A percentile compares a stretch with the other conserved stretches of the same genome.
These are phyloP conservation scores for Pythium rishiriense DNA, from an alignment of 352 stramenopile genomes.

Conservation along the genomic window DNA sequence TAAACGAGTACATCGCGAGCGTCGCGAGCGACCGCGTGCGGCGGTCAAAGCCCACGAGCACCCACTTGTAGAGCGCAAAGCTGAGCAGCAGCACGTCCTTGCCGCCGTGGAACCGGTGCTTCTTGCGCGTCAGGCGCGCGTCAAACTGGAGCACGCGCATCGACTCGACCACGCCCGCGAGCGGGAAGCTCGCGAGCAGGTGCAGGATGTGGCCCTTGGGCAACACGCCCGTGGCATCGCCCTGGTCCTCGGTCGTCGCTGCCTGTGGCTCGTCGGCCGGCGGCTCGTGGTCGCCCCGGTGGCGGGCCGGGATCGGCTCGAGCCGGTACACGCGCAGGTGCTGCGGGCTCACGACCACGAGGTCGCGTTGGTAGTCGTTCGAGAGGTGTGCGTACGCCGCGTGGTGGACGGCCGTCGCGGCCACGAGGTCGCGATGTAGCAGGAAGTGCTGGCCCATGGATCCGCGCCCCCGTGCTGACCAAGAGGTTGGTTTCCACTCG, in stretches of 20 bases:
- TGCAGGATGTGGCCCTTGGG: conserved; percentile 73
- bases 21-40: conserved; percentile 49
- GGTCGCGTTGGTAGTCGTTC: conserved; percentile 64
- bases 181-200: conserved; percentile 64
- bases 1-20: conserved; percentile 81
- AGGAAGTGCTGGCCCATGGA: conserved; percentile 85
- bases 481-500: not conserved
- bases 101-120: conserved; percentile 68
- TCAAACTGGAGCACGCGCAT: conserved; percentile 76
- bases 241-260: conserved; percentile 4
- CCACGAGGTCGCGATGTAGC: conserved; percentile 78
- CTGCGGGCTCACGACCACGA: conserved; percentile 75
- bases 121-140: conserved; percentile 60
- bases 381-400: conserved; percentile 63
- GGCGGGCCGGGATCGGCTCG: conserved; percentile 47
- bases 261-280: not conserved
- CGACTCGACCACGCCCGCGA: conserved; percentile 71
- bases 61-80: conserved; percentile 77
- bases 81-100: conserved; percentile 77
- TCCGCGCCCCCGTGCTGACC: no score
- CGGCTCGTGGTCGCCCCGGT: conserved; percentile 4
- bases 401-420: conserved; percentile 77
- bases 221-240: not conserved
- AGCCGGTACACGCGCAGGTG: conserved; percentile 80
- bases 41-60: conserved; percentile 76